Evolutionary conservation across 73 alveolate species (phyloP).

Genomic region (Paraurostyla sp.): DNA sequence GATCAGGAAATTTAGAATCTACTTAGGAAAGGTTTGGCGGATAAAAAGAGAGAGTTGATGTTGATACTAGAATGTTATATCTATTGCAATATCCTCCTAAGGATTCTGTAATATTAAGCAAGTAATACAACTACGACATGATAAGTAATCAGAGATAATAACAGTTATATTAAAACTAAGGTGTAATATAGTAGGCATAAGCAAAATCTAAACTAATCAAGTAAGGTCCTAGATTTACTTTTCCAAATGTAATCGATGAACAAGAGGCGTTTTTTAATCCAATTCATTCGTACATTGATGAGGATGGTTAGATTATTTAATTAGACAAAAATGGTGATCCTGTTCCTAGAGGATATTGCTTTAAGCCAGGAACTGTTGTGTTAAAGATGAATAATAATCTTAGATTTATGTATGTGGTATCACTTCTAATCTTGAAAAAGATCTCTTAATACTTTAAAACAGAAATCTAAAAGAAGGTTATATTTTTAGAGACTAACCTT

Average conservation of each 20-base stretch:
- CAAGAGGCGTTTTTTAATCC: constrained; percentile 44
- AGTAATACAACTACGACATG: not conserved
- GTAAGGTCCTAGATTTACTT: constrained; percentile 9
- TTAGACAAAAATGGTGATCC: not conserved
- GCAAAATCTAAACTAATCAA: not conserved
- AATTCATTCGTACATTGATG: constrained; percentile 20
- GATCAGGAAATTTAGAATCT: not conserved
- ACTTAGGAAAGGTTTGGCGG: not conserved
- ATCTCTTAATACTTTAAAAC: not conserved
- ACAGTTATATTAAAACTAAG: not conserved
- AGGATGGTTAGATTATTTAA: constrained; percentile 8
- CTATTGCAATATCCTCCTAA: constrained; percentile 31
- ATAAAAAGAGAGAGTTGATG: constrained; percentile 50
- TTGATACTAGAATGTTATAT: constrained; percentile 18
- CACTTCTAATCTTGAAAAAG: not conserved
- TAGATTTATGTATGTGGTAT: constrained; percentile 19
- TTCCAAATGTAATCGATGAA: constrained; percentile 20
- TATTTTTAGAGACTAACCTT: not conserved
- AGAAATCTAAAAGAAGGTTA: constrained; percentile 22
- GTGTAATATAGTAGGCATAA: not conserved
- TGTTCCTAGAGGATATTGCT: constrained; percentile 25
- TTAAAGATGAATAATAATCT: constrained; percentile 13
- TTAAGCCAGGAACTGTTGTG: constrained; percentile 7
- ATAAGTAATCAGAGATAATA: not conserved
- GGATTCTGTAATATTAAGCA: constrained; percentile 25